Conservation (phyloP, 768 basidiomycete genomes). For the Hygrophorus russula region DNA sequence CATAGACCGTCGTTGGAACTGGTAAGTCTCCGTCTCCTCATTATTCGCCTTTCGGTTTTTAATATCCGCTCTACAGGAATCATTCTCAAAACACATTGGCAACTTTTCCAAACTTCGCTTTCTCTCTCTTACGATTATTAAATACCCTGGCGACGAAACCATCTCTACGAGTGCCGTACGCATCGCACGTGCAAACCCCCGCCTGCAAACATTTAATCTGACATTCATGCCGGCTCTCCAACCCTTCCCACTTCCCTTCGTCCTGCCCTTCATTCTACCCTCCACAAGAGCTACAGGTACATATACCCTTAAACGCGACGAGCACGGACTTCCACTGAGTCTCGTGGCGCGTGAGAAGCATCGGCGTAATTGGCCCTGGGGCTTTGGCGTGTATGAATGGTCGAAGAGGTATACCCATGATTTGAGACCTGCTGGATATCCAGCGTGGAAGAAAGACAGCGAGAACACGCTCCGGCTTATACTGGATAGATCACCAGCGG, state of each 20-base stretch:
- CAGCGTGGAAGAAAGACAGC: constrained; percentile 27
- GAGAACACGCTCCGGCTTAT: constrained; percentile 32
- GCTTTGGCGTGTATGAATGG: constrained; percentile 27
- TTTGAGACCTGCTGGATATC: constrained; percentile 27
- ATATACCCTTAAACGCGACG: constrained; percentile 47
- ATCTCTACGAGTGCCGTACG: constrained; percentile 47
- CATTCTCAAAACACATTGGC: constrained; percentile 52
- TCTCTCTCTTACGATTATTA: constrained; percentile 54
- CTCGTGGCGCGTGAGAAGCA: constrained; percentile 41
- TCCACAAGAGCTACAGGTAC: constrained; percentile 37
- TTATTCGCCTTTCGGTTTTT: not conserved
- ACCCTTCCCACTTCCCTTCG: constrained; percentile 37
- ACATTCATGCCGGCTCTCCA: constrained; percentile 49
- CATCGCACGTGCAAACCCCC: constrained; percentile 57
- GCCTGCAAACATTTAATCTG: constrained; percentile 51
- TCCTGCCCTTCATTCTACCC: constrained; percentile 28
- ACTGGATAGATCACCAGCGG: constrained; percentile 48
- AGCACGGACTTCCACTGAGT: constrained; percentile 50
- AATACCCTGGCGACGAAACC: constrained; percentile 51
- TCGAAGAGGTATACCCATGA: constrained; percentile 26
- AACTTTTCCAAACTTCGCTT: constrained; percentile 53
- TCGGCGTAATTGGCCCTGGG: constrained; percentile 36
- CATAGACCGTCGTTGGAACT: constrained; percentile 66
- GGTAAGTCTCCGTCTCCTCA: constrained; percentile 28
- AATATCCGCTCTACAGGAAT: constrained; percentile 26